These are phyloP conservation scores for Botrytis galanthina DNA, from an alignment of 2,329 filamentous ascomycete species.

Conservation along the genomic window DNA sequence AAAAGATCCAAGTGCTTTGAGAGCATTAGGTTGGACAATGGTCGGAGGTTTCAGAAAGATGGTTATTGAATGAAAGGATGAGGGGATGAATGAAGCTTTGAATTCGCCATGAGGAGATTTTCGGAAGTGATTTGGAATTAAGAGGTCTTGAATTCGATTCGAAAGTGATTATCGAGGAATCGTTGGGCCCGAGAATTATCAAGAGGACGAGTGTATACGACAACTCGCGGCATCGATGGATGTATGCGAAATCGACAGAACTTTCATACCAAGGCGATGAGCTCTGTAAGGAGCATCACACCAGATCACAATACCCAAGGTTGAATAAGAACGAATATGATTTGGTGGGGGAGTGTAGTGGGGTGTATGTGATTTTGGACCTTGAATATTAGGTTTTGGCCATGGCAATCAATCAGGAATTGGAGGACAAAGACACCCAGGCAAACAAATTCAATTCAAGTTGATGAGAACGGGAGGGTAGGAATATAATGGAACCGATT, in stretches of 20 bases:
- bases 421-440: background rate
- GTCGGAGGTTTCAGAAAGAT: constrained; percentile 65
- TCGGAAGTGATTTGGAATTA: background rate
- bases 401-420: background rate
- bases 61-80: constrained; percentile 56
- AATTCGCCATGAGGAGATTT: background rate
- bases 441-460: background rate
- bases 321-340: background rate
- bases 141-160: background rate
- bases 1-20: constrained; percentile 65
- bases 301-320: background rate
- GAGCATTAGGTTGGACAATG: constrained; percentile 61
- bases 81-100: background rate
- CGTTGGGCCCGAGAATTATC: background rate
- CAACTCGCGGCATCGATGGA: background rate
- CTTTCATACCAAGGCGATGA: background rate
- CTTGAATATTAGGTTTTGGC: background rate
- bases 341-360: background rate
- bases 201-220: background rate
- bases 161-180: background rate
- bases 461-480: background rate
- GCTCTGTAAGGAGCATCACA: background rate
- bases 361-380: background rate
- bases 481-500: background rate
- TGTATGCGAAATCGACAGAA: background rate